Evolutionary conservation across 2,329 filamentous ascomycete species (phyloP).

Genomic region (Colletotrichum higginsianum): DNA sequence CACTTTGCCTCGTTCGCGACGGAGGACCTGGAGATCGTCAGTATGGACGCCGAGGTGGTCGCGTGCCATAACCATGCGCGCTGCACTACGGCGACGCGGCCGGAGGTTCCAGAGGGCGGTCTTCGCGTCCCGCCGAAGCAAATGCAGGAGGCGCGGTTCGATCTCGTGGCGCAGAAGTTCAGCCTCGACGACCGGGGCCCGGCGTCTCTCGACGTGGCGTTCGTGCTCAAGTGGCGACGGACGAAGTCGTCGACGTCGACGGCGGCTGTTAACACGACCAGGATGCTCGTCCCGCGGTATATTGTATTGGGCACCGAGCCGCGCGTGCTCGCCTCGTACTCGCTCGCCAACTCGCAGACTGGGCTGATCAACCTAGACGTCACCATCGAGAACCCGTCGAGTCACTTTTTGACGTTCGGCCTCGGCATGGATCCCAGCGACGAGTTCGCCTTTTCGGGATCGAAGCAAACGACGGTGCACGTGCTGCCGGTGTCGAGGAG

Average conservation of each 20-base stretch:
- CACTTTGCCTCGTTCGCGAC: slow-evolving; percentile 83
- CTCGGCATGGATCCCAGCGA: slow-evolving; percentile 93
- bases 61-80: slow-evolving; percentile 73
- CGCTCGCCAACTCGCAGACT: slow-evolving; percentile 56
- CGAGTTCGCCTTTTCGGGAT: slow-evolving; percentile 91
- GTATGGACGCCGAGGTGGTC: slow-evolving; percentile 74
- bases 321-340: slow-evolving; percentile 78
- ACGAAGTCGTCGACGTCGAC: slow-evolving; percentile 44
- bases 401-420: slow-evolving; percentile 94
- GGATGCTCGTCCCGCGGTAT: slow-evolving; percentile 84
- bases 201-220: slow-evolving; percentile 79
- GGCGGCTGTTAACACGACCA: slow-evolving; percentile 70
- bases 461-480: slow-evolving; percentile 85
- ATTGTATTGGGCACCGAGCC: slow-evolving; percentile 88
- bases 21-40: slow-evolving; percentile 76
- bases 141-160: slow-evolving; percentile 80
- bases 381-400: slow-evolving; percentile 93
- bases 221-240: slow-evolving; percentile 85
- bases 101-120: slow-evolving; percentile 58
- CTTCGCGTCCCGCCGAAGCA: slow-evolving; percentile 74
- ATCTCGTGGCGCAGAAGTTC: slow-evolving; percentile 80
- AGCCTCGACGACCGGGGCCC: slow-evolving; percentile 87
- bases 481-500: slow-evolving; percentile 86
- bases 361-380: slow-evolving; percentile 64
- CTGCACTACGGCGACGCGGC: slow-evolving; percentile 64